Evolutionary conservation across 164 flowering plant genomes (phyloP), one percentile per base, ranked within the genome.

Genomic region (Warburgia ugandensis): DNA sequence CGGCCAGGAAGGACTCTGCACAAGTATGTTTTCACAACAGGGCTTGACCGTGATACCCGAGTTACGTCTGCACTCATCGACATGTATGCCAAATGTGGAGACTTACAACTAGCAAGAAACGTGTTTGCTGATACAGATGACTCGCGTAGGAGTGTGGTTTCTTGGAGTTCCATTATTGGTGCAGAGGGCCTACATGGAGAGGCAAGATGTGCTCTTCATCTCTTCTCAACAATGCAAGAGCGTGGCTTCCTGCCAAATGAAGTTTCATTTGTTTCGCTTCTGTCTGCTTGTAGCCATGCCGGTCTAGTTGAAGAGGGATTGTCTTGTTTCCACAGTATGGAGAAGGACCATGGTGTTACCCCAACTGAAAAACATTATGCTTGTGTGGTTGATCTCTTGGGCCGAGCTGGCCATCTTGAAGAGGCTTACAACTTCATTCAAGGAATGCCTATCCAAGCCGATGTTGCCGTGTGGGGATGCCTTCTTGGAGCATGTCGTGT

Each of bases 81-180:
- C 31, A 79, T 86, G 95, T 83, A 86, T 56, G 80, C 86, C 33
- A 86, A 83, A 64, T 81, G 91, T 48, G 88, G 95, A 22, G 62
- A 61, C 29, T 27, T 66, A 53, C 42, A 29, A 39, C 36, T 32
- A 4, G 59, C 66, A 8, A 36, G 70, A n/a, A 36, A 31, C 45
- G 57, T 66, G 16, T 66, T 66, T 36, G 22, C 2, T 16, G 28
- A 45, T 26, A 61, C 48, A 28, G 47, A 32, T 19, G 50, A 19
- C 16, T 17, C 33, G 2, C 11, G 39, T 9, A 61, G 36, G 53
- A 61, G 52, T 25, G 39, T 61, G 10, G 58, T 66, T 9, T 56
- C 65, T 48, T 66, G 70, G 70, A 66, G 62, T 41, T 46, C 70
- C 21, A 66, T 66, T 59, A 66, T 66, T 23, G 66, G 66, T 12